Percentiles rank a stretch among this genome's conserved stretches.
Conservation (phyloP, 495 filamentous ascomycete genomes). For the Aspergillus campestris region DNA sequence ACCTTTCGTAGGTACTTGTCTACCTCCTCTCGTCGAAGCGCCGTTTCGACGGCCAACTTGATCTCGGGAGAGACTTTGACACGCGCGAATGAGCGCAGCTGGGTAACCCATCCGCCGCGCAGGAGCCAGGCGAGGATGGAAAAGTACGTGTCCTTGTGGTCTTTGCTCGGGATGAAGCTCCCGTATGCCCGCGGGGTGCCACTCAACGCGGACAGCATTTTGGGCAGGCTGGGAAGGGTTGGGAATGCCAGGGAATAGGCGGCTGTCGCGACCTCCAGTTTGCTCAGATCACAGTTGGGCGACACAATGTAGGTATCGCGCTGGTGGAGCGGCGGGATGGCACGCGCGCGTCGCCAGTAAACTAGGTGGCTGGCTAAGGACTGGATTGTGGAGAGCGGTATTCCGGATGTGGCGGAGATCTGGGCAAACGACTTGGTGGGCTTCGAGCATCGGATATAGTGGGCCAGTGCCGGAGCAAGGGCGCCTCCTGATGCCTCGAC, state of each 20-base stretch:
- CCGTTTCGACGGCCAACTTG: constrained; percentile 39
- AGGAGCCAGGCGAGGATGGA: constrained; percentile 88
- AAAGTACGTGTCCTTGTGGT: constrained; percentile 80
- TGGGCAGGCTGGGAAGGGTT: constrained; percentile 67
- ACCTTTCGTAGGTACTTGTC: constrained; percentile 32
- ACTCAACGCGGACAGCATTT: constrained; percentile 74
- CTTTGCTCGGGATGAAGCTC: constrained; percentile 74
- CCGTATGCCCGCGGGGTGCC: constrained; percentile 71
- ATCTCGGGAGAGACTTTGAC: constrained; percentile 49
- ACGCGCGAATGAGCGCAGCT: constrained; percentile 82
- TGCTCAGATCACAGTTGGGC: constrained; percentile 76
- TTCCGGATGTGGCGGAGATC: constrained; percentile 61
- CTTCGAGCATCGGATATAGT: constrained; percentile 75
- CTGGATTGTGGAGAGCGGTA: constrained; percentile 71
- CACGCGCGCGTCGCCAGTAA: constrained; percentile 86
- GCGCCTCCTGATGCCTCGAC: constrained; percentile 70
- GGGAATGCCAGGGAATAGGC: constrained; percentile 71
- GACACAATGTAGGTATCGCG: constrained; percentile 90
- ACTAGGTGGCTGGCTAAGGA: constrained; percentile 84
- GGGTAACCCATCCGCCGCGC: constrained; percentile 84
- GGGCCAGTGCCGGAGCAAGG: constrained; percentile 61
- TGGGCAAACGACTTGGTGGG: constrained; percentile 81
- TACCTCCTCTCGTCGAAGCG: constrained; percentile 36
- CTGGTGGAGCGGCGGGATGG: constrained; percentile 84
- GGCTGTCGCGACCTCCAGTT: constrained; percentile 60